A percentile compares a stretch with the other conserved stretches of the same genome.
Evolutionary conservation across 768 basidiomycete genomes (phyloP).

Genomic region (Strobilomyces dryophilus): DNA sequence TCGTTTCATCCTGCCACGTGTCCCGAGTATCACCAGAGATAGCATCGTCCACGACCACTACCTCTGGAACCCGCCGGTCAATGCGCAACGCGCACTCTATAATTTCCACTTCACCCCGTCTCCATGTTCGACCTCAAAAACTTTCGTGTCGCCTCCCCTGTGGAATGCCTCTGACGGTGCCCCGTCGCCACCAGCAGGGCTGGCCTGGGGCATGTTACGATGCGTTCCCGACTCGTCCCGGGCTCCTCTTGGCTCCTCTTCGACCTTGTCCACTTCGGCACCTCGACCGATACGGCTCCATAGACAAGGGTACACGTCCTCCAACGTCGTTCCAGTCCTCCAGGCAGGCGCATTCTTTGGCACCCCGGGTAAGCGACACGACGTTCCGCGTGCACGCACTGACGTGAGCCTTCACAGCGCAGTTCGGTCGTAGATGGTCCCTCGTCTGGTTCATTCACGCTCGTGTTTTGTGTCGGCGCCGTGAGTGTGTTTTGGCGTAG

Average conservation of each 20-base stretch:
- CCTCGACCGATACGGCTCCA: constrained; percentile 42
- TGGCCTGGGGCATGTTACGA: constrained; percentile 85
- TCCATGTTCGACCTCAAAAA: constrained; percentile 37
- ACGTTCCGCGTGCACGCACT: background rate
- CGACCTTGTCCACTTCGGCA: constrained; percentile 62
- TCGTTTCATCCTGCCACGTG: no score
- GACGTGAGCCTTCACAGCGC: constrained; percentile 35
- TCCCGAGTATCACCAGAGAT: no score
- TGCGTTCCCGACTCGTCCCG: constrained; percentile 36
- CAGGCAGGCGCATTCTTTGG: constrained; percentile 90
- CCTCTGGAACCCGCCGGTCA: no score
- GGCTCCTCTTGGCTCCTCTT: no score
- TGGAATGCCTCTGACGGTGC: background rate
- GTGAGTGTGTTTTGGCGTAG: constrained; percentile 38
- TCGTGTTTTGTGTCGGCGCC: constrained; percentile 69
- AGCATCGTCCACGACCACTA: no score
- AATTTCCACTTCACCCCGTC: no score
- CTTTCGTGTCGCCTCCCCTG: constrained; percentile 37
- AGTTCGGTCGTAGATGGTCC: constrained; percentile 62
- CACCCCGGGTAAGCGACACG: constrained; percentile 50
- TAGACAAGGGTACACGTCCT: constrained; percentile 47
- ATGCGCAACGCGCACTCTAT: no score
- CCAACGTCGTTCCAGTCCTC: constrained; percentile 83
- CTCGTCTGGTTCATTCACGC: constrained; percentile 57
- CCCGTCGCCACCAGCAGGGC: constrained; percentile 39